These are phyloP conservation scores for Angophora floribunda DNA, from an alignment of 345 rosid genomes.

Conservation along the genomic window DNA sequence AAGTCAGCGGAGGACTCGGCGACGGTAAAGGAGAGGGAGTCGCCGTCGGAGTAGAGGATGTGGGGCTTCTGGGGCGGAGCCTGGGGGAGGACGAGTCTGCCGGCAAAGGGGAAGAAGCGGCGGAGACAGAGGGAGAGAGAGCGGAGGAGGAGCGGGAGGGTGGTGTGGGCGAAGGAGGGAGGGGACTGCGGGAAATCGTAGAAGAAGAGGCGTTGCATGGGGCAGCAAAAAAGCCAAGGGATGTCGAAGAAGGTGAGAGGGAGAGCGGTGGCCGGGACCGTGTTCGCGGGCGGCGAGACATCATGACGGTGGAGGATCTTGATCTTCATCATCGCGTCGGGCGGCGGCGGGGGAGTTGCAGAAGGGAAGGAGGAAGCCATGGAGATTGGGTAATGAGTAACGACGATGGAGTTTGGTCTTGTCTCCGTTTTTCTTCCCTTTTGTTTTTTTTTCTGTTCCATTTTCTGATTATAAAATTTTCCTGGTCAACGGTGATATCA, in stretches of 20 bases:
- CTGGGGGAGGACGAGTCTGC: constrained; percentile 5
- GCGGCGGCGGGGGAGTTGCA: neutral
- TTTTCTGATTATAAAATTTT: too few relatives aligned
- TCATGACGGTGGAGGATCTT: constrained; percentile 7
- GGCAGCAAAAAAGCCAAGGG: neutral
- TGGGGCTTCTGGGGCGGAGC: constrained; percentile 7
- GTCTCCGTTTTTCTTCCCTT: too few relatives aligned
- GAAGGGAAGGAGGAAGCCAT: neutral
- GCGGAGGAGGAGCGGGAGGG: constrained; percentile 27
- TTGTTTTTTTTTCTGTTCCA: neutral
- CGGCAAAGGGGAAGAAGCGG: constrained; percentile 33
- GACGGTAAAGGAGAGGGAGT: constrained; percentile 4
- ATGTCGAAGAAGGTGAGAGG: neutral
- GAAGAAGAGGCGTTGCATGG: constrained; percentile 9
- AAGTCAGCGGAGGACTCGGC: constrained; percentile 17
- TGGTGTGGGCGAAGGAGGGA: constrained; percentile 5
- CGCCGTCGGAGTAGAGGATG: neutral
- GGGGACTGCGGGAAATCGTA: constrained; percentile 20
- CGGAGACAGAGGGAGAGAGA: constrained; percentile 35
- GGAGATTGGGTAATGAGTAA: too few relatives aligned
- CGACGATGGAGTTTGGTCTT: neutral
- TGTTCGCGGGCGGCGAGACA: constrained; percentile 7
- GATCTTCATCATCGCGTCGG: neutral
- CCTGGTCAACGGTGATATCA: neutral
- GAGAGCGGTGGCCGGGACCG: neutral